These are phyloP conservation scores for Boeremia lycopersici DNA, from an alignment of 2,329 filamentous ascomycete species.

Conservation along the genomic window DNA sequence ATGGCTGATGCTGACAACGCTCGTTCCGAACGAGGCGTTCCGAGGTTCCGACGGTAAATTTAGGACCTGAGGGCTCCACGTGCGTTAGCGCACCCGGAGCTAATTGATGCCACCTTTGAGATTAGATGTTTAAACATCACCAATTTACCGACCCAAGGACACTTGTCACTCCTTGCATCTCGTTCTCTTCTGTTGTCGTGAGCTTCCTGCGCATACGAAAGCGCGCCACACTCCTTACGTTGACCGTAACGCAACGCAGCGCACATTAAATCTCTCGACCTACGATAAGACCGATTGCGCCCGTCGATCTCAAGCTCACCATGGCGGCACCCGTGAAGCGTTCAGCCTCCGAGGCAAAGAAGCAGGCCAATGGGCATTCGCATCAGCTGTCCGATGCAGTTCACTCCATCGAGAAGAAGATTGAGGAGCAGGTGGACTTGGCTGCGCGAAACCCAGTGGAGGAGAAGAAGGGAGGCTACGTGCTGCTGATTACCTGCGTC, in stretches of 20 bases:
- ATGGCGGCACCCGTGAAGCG: constrained; percentile 43
- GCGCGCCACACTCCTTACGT: constrained; percentile 9
- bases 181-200: background rate
- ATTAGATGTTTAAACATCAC: constrained; percentile 10
- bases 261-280: background rate
- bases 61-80: constrained; percentile 23
- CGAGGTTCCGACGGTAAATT: constrained; percentile 16
- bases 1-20: background rate
- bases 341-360: constrained; percentile 34
- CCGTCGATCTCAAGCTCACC: background rate
- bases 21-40: constrained; percentile 10
- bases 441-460: constrained; percentile 41
- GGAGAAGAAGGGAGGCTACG: constrained; percentile 60
- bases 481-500: constrained; percentile 85
- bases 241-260: background rate
- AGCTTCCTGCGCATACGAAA: background rate
- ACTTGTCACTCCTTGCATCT: constrained; percentile 13
- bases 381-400: constrained; percentile 34
- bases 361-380: constrained; percentile 28
- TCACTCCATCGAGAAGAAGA: constrained; percentile 37
- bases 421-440: constrained; percentile 39
- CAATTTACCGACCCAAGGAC: constrained; percentile 1
- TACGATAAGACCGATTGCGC: background rate
- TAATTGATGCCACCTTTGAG: constrained; percentile 41
- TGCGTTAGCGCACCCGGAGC: constrained; percentile 32